Evolutionary conservation across 768 basidiomycete species (phyloP).

Genomic region (Mycena rosella): DNA sequence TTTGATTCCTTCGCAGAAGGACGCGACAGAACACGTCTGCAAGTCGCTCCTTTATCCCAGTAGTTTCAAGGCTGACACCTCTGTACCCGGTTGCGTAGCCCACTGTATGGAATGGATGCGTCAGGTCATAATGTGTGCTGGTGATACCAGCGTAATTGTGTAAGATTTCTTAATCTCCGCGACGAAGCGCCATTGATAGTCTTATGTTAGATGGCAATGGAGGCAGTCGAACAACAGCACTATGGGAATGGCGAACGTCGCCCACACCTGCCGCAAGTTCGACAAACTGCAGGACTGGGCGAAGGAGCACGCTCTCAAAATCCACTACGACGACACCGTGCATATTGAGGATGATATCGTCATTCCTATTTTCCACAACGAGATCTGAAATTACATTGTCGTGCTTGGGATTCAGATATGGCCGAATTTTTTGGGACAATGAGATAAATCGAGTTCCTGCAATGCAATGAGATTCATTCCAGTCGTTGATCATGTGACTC

Average conservation of each 20-base stretch:
- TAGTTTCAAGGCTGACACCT: no score
- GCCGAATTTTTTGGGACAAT: no score
- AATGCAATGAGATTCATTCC: no score
- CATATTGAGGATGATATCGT: constrained; percentile 30
- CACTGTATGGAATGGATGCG: constrained; percentile 27
- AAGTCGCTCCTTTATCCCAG: background rate
- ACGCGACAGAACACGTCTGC: constrained; percentile 30
- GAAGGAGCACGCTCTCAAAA: constrained; percentile 20
- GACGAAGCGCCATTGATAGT: background rate
- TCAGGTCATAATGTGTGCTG: constrained; percentile 27
- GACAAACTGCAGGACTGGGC: constrained; percentile 46
- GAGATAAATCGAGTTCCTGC: no score
- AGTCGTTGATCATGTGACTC: no score
- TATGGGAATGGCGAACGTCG: constrained; percentile 31
- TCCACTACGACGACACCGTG: constrained; percentile 15
- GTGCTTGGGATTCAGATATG: no score
- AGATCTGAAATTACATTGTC: no score
- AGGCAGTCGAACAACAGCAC: background rate
- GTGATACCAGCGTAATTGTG: constrained; percentile 34
- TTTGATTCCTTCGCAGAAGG: constrained; percentile 22
- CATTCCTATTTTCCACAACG: constrained; percentile 20
- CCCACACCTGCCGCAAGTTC: constrained; percentile 45
- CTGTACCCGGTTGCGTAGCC: background rate
- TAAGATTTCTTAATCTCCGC: background rate
- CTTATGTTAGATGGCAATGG: background rate